Evolutionary conservation across 768 basidiomycete species (phyloP).

Genomic region (Serendipita sp.): DNA sequence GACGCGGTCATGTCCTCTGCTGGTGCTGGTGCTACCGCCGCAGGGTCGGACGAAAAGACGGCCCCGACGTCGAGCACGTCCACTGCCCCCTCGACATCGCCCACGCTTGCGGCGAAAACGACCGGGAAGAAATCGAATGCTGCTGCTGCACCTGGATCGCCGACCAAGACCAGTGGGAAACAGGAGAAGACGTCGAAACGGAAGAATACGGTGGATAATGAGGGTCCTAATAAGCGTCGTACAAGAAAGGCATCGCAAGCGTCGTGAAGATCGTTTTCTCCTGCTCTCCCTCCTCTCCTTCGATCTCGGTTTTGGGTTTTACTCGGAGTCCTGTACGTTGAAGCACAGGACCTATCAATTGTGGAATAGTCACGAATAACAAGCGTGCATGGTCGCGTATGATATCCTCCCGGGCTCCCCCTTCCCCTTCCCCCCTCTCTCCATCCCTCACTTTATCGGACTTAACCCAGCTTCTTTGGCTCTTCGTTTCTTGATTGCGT

Average conservation of each 20-base stretch:
- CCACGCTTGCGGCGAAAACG: too few species aligned
- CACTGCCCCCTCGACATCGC: not conserved
- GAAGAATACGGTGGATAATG: not conserved
- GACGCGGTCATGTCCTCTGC: not conserved
- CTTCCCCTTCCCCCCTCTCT: too few species aligned
- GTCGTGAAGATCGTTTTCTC: not conserved
- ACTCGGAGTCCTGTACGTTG: too few species aligned
- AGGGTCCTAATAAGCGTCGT: not conserved
- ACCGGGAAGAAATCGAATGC: not conserved
- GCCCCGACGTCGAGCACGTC: not conserved
- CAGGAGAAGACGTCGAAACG: not conserved
- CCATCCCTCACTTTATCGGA: too few species aligned
- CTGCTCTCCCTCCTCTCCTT: not conserved
- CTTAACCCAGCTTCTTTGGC: too few species aligned
- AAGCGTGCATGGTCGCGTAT: too few species aligned
- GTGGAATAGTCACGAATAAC: too few species aligned
- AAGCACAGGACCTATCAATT: too few species aligned
- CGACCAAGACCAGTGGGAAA: not conserved
- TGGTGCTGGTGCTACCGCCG: not conserved
- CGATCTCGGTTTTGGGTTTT: not conserved
- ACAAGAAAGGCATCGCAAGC: not conserved
- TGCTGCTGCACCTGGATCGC: not conserved
- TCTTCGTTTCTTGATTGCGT: too few species aligned
- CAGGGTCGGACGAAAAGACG: not conserved
- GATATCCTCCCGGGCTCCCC: too few species aligned